Evolutionary conservation across 768 basidiomycete species (phyloP), one percentile per base, ranked within the genome.

Genomic region (Boletus vinaceobasis): DNA sequence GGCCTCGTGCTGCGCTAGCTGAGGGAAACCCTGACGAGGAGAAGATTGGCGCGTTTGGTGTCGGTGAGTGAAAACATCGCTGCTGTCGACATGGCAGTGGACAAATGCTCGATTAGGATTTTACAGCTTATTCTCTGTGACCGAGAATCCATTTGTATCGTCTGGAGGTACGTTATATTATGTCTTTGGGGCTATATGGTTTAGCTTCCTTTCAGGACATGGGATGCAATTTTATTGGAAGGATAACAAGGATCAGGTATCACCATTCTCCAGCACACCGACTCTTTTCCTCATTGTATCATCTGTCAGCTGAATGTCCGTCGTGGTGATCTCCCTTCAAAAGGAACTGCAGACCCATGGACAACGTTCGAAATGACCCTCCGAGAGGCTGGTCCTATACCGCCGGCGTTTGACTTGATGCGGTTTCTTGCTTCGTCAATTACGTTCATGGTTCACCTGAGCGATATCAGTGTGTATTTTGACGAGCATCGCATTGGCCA

Each of bases 191-290:
- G 2, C 5, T 15, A 31, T n/a, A n/a, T 39, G 26, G 7, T 56
- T 48, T 14, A 52, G 38, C 26, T 31, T 56, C 38, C 26, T 59
- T 46, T 57, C 66, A 81, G 93, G 84, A 32, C 82, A 89, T 65
- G 93, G 92, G 84, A 96, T 96, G 93, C 88, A 86, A 0, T 98
- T 97, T 68, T 90, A 95, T 68, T 98, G 93, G 93, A 94, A 93
- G 67, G 90, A 90, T 64, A 88, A 88, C 62, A 91, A 89, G 63
- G 92, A 94, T 65, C 92, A 94, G 75, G 86, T 87, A 59, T 35
- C 19, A 36, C 26, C 37, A 8, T 44, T 43, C 32, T 27, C 29
- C 7, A 21, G 8, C n/a, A 3, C 8, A 21, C 1, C 13, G n/a
- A 32, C 23, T 17, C 1, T 9, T 47, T 23, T 45, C 47, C 62